Evolutionary conservation across 148 eudicot species (phyloP), one percentile per base, ranked within the genome.

Genomic region (Gaultheria prostrata): DNA sequence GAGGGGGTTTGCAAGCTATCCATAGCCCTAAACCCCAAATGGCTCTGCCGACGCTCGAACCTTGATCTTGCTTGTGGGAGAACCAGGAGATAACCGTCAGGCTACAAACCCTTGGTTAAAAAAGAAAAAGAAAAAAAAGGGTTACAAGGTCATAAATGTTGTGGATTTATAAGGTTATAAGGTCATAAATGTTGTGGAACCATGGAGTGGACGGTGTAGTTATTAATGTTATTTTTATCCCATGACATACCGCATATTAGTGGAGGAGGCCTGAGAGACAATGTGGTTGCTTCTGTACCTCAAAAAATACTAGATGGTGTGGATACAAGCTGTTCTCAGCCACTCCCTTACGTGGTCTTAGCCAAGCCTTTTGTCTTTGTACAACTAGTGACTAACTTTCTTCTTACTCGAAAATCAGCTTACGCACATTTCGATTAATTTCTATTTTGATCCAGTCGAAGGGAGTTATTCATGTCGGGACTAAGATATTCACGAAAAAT

Each of bases 321-420:
- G 71, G 71, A 24, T 10, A 65, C 17, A 28, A 28, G 33, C 15
- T 10, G 71, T 12, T 3, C 71, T 26, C 71, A 65, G 71, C 71
- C 71, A 65, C 71, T 65, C 15, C 71, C 71, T 10, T 26, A 65
- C 71, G 71, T 65, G 71, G 71, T 65, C 71, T 65, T 26, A 65
- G 33, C 33, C 13, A 12, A 26, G 32, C 71, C 71, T 65, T 65
- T 65, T 11, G 71, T 65, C 32, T 26, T 12, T 17, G 20, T 13
- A 11, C 71, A 12, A 65, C 15, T 26, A 0, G 71, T 65, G 15
- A 7, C 11, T 0, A n/a, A 28, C 67, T 59, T 54, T 21, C 26
- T 21, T 59, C 28, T 8, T n/a, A n/a, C n/a, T n/a, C n/a, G n/a
- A n/a, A n/a, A n/a, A 39, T 0, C 43, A 39, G 6, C 6, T 39